phyloP scores from a whole-genome alignment of 345 rosid species.

The Eucalyptus grandis region DNA sequence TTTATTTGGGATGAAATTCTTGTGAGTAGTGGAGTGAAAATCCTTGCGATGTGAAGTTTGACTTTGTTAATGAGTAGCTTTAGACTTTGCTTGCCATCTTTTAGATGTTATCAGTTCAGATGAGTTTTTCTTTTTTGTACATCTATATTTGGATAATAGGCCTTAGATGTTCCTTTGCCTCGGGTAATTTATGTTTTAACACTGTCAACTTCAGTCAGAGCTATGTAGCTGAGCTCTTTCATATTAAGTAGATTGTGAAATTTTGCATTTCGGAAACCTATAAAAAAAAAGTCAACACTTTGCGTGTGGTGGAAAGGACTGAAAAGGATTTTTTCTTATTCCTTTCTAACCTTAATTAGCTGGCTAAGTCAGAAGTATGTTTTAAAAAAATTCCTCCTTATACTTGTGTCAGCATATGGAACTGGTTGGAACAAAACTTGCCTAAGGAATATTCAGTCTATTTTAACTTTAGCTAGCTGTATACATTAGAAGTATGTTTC shows the following conservation, averaged over 20 bases:
- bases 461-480: background rate
- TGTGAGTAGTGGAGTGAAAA: background rate
- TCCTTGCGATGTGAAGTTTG: background rate
- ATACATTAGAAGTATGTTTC: background rate
- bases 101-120: background rate
- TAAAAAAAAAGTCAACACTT: background rate
- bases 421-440: background rate
- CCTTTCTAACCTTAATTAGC: background rate
- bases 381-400: background rate
- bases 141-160: background rate
- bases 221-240: background rate
- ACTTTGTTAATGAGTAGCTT: background rate
- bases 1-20: background rate
- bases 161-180: background rate
- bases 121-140: background rate
- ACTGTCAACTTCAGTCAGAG: background rate
- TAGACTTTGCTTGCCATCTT: background rate
- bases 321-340: background rate
- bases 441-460: background rate
- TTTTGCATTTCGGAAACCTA: background rate
- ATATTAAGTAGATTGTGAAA: background rate
- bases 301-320: background rate
- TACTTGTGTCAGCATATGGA: background rate
- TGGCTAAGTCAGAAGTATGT: background rate
- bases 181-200: background rate